A percentile compares a stretch with the other conserved stretches of the same genome.
Evolutionary conservation across 805 yeast species (phyloP).

Genomic region (Torulaspora delbrueckii): DNA sequence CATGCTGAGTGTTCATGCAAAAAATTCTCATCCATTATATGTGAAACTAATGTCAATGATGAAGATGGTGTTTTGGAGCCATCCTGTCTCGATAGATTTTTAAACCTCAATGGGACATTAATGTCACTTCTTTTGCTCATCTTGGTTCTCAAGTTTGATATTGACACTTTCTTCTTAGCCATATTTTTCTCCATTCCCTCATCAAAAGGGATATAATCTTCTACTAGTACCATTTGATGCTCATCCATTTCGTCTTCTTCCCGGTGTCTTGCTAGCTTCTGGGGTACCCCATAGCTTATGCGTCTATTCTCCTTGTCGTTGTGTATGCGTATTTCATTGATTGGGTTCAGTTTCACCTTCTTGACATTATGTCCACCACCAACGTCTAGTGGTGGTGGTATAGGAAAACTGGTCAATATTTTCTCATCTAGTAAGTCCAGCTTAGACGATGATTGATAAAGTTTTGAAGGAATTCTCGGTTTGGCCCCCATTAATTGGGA

Average conservation of each 20-base stretch:
- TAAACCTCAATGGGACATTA: constrained; percentile 26
- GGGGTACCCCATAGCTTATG: constrained; percentile 14
- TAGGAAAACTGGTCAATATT: constrained; percentile 30
- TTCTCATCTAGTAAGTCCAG: constrained; percentile 31
- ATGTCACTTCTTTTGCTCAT: constrained; percentile 19
- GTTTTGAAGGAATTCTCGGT: constrained; percentile 26
- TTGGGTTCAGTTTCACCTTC: constrained; percentile 13
- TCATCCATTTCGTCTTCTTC: constrained; percentile 10
- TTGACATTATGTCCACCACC: constrained; percentile 2
- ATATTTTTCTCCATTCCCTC: constrained; percentile 2
- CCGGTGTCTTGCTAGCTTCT: neutral
- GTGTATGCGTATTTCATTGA: constrained; percentile 20
- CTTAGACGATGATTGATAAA: constrained; percentile 27
- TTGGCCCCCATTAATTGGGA: constrained; percentile 29
- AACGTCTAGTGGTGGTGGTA: constrained; percentile 25
- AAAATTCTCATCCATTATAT: constrained; percentile 8
- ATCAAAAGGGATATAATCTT: constrained; percentile 27
- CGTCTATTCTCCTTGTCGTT: constrained; percentile 13
- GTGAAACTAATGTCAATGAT: constrained; percentile 15
- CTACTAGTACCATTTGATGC: constrained; percentile 29
- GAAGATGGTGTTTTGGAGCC: constrained; percentile 7
- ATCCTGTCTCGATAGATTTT: constrained; percentile 2
- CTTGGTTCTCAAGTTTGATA: constrained; percentile 28
- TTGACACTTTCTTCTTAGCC: constrained; percentile 25
- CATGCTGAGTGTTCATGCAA: constrained; percentile 1